Conservation (phyloP, 2,329 filamentous ascomycete species). For the Cercospora citrullina region DNA sequence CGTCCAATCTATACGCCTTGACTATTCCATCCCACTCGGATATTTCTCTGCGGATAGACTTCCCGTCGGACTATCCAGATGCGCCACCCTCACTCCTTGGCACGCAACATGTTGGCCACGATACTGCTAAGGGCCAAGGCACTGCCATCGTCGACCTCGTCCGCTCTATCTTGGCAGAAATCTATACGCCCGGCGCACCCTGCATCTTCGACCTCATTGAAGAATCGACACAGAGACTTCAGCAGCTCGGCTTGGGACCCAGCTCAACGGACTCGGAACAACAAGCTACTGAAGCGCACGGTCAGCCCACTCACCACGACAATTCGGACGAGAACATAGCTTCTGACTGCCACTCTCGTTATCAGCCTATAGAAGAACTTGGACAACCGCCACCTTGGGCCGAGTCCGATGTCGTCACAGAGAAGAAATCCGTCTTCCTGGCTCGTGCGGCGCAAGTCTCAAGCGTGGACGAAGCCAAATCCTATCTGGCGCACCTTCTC, state of each 20-base stretch:
- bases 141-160: conserved; percentile 69
- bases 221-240: conserved; percentile 41
- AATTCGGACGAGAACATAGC: not conserved
- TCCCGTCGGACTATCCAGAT: conserved; percentile 73
- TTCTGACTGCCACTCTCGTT: conserved; percentile 35
- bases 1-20: conserved; percentile 57
- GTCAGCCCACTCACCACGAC: conserved; percentile 29
- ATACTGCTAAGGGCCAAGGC: conserved; percentile 68
- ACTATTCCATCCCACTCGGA: conserved; percentile 64
- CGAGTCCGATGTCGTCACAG: conserved; percentile 69
- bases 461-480: conserved; percentile 68
- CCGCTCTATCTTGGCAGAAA: conserved; percentile 62
- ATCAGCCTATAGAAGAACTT: conserved; percentile 41
- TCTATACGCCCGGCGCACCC: conserved; percentile 72
- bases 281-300: conserved; percentile 35
- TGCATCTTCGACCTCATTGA: conserved; percentile 93
- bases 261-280: conserved; percentile 31
- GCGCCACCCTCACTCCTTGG: conserved; percentile 71
- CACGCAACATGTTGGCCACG: conserved; percentile 72
- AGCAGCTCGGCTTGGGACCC: conserved; percentile 34
- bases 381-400: conserved; percentile 63
- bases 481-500: conserved; percentile 72
- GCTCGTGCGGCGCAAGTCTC: conserved; percentile 71
- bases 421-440: conserved; percentile 86
- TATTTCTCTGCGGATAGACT: conserved; percentile 60